Evolutionary conservation across 176 grass and related monocot genomes (phyloP).

Genomic region (Raddia guianensis): DNA sequence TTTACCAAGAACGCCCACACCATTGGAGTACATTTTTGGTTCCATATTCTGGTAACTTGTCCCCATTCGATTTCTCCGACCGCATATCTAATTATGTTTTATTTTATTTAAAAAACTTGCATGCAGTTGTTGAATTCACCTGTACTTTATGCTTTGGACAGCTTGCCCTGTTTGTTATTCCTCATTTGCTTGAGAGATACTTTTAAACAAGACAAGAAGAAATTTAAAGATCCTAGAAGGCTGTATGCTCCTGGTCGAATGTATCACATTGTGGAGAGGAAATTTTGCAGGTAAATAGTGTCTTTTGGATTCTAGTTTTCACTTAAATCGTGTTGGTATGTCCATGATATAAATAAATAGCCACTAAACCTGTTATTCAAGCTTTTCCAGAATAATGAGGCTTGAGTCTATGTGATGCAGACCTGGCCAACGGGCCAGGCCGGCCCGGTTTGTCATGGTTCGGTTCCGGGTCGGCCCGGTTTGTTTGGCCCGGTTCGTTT

Average conservation of each 20-base stretch:
- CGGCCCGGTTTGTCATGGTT: no score
- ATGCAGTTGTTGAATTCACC: slow-evolving; percentile 41
- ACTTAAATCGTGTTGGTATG: neutral
- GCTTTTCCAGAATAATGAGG: slow-evolving; percentile 20
- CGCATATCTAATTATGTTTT: slow-evolving; percentile 1
- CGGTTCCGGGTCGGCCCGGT: no score
- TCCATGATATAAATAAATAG: slow-evolving; percentile 30
- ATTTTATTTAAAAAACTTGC: neutral
- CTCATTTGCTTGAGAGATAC: slow-evolving; percentile 96
- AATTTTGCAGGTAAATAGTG: slow-evolving; percentile 81
- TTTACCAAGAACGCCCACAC: slow-evolving; percentile 95
- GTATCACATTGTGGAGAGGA: slow-evolving; percentile 98
- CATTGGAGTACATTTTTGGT: slow-evolving; percentile 86
- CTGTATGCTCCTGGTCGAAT: slow-evolving; percentile 95
- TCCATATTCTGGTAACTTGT: slow-evolving; percentile 87
- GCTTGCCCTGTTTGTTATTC: slow-evolving; percentile 94
- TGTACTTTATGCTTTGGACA: slow-evolving; percentile 75
- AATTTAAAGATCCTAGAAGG: slow-evolving; percentile 81
- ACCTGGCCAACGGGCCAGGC: no score
- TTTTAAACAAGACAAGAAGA: slow-evolving; percentile 91
- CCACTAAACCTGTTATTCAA: slow-evolving; percentile 18
- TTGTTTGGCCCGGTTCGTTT: no score
- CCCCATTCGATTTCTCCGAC: slow-evolving; percentile 25
- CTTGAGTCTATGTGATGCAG: neutral
- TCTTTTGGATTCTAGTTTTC: slow-evolving; percentile 20